These are phyloP conservation scores for Camelina sativa DNA, from an alignment of 345 rosid genomes.

Conservation along the genomic window DNA sequence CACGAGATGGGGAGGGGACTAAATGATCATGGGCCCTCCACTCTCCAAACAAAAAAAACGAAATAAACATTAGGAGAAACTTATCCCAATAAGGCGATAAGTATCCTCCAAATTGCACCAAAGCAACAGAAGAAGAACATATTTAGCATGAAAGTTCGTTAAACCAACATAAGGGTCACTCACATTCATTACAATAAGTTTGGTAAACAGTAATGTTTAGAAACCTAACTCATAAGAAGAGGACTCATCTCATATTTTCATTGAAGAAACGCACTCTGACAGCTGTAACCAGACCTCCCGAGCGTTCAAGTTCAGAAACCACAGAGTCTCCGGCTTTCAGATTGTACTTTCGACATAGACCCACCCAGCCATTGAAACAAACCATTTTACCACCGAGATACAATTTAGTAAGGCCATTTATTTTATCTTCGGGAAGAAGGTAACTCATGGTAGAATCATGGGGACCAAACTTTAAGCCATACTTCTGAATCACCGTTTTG, in stretches of 20 bases:
- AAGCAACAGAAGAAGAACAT: neutral
- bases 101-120: neutral
- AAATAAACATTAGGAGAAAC: too few species aligned
- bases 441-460: neutral
- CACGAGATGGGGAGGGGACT: too few species aligned
- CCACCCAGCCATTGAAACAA: conserved; percentile 33
- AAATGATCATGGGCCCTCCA: too few species aligned
- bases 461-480: conserved; percentile 37
- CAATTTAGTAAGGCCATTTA: neutral
- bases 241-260: neutral
- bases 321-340: conserved; percentile 24
- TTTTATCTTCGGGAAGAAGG: conserved; percentile 4
- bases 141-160: neutral
- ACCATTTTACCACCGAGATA: accelerated
- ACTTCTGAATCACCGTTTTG: neutral
- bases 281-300: conserved; percentile 20
- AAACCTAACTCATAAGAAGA: neutral
- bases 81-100: too few species aligned
- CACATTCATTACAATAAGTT: conserved; percentile 6
- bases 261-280: conserved; percentile 23
- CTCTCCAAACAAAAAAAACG: too few species aligned
- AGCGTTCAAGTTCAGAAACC: conserved; percentile 34
- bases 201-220: neutral
- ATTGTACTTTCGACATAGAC: conserved; percentile 21
- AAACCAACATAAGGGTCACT: conserved; percentile 4